A percentile compares a stretch with the other conserved stretches of the same genome.
Conservation (phyloP, 768 basidiomycete genomes). For the Psilocybe subaeruginosa region DNA sequence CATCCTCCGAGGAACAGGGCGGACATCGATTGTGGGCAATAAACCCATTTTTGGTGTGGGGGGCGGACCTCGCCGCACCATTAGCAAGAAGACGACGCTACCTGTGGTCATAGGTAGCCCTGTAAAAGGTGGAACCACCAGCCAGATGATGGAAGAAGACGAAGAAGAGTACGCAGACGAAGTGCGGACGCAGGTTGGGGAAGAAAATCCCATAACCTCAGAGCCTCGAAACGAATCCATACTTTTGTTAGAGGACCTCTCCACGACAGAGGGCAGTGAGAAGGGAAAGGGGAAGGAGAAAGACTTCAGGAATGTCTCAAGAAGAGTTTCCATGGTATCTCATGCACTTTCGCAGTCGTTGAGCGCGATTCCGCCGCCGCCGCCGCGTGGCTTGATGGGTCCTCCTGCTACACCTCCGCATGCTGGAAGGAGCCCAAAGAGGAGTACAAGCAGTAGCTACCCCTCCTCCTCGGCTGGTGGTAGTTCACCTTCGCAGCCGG, state of each 20-base stretch:
- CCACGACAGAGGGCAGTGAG: conserved; percentile 14
- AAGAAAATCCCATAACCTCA: conserved; percentile 20
- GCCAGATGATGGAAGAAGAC: conserved; percentile 22
- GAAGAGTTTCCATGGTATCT: conserved; percentile 60
- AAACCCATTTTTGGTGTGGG: conserved; percentile 32
- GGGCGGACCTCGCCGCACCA: conserved; percentile 29
- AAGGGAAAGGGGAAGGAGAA: conserved; percentile 44
- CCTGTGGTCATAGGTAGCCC: conserved; percentile 53
- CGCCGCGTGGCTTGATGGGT: conserved; percentile 40
- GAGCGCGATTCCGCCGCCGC: conserved; percentile 43
- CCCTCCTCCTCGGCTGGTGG: conserved; percentile 28
- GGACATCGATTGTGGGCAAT: conserved; percentile 10
- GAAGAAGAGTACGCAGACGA: conserved; percentile 11
- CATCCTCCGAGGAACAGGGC: conserved; percentile 19
- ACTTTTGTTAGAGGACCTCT: conserved; percentile 15
- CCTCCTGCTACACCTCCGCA: conserved; percentile 50
- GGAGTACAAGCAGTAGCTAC: conserved; percentile 44
- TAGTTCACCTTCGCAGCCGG: conserved; percentile 21
- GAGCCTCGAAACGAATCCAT: conserved; percentile 12
- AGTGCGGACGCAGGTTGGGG: neutral
- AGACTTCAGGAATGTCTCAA: conserved; percentile 34
- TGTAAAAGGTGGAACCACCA: conserved; percentile 40
- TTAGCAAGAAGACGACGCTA: conserved; percentile 48
- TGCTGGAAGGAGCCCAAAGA: conserved; percentile 30
- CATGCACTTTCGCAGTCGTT: conserved; percentile 68